Evolutionary conservation across 139 green algal species (phyloP).

Genomic region (Volvox reticuliferus): DNA sequence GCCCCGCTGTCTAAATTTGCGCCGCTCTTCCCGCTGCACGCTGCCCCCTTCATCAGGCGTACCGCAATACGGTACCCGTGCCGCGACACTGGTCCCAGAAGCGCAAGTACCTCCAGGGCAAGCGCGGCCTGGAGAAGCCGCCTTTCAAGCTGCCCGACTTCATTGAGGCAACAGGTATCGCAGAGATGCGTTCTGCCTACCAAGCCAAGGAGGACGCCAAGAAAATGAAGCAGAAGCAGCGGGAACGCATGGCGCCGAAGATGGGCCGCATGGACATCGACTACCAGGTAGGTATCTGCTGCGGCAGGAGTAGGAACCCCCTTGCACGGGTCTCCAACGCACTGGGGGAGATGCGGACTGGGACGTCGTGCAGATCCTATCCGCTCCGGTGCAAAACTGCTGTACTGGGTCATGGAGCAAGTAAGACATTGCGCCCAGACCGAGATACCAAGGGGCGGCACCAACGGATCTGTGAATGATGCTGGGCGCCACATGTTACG

Average conservation of each 20-base stretch:
- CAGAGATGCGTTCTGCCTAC: constrained; percentile 94
- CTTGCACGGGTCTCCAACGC: too few species aligned
- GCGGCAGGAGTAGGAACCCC: too few species aligned
- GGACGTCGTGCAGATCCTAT: too few species aligned
- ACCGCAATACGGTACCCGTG: constrained; percentile 94
- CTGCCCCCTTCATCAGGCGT: constrained; percentile 38
- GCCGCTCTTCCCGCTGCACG: neutral
- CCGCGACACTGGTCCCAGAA: constrained; percentile 98
- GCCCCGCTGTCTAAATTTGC: neutral
- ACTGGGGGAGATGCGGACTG: too few species aligned
- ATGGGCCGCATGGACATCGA: constrained; percentile 98
- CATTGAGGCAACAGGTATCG: constrained; percentile 94
- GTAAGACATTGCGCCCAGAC: too few species aligned
- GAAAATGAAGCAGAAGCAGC: constrained; percentile 92
- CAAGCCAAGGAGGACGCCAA: constrained; percentile 86
- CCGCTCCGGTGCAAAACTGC: too few species aligned
- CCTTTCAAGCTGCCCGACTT: constrained; percentile 98
- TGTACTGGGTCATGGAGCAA: too few species aligned
- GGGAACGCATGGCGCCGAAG: constrained; percentile 89
- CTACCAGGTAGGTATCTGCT: constrained; percentile 79
- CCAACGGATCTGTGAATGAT: too few species aligned
- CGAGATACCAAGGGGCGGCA: too few species aligned
- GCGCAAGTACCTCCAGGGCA: constrained; percentile 96
- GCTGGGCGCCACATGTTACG: too few species aligned
- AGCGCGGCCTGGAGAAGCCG: constrained; percentile 99